A percentile compares a stretch with the other conserved stretches of the same genome.
phyloP scores from a whole-genome alignment of 2,329 filamentous ascomycete species.

The Didymella segeticola region DNA sequence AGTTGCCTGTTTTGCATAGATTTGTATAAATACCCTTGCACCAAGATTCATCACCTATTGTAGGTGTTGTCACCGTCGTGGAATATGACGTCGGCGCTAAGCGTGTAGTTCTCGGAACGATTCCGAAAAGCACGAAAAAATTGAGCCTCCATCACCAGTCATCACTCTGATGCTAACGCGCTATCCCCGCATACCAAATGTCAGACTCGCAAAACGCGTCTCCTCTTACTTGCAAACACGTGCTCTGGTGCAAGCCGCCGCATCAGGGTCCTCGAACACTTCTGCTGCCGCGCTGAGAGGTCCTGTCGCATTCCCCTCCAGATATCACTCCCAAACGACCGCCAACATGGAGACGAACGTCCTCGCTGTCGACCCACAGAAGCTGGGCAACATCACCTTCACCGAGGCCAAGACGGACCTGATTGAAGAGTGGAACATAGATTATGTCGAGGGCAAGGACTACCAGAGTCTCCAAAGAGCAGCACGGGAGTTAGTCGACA shows the following conservation, averaged over 20 bases:
- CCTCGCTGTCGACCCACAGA: constrained; percentile 50
- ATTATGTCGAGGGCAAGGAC: constrained; percentile 51
- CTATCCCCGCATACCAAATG: constrained; percentile 44
- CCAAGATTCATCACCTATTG: no score
- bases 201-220: constrained; percentile 29
- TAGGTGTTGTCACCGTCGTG: no score
- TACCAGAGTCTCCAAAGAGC: constrained; percentile 66
- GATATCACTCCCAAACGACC: background rate
- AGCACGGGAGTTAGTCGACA: constrained; percentile 68
- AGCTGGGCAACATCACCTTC: constrained; percentile 48
- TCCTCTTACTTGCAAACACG: constrained; percentile 20
- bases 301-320: constrained; percentile 4
- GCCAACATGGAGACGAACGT: constrained; percentile 47
- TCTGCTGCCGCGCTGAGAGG: constrained; percentile 35
- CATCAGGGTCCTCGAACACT: constrained; percentile 20
- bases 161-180: constrained; percentile 43
- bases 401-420: constrained; percentile 39
- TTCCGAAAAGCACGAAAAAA: constrained; percentile 36
- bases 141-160: constrained; percentile 35
- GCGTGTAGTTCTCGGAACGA: constrained; percentile 27
- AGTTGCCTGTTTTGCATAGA: no score
- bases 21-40: no score
- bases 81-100: constrained; percentile 36
- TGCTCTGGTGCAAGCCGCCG: constrained; percentile 36
- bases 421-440: constrained; percentile 44